These are phyloP conservation scores for Melampsora americana DNA, from an alignment of 1,284 basidiomycete species.

Conservation along the genomic window DNA sequence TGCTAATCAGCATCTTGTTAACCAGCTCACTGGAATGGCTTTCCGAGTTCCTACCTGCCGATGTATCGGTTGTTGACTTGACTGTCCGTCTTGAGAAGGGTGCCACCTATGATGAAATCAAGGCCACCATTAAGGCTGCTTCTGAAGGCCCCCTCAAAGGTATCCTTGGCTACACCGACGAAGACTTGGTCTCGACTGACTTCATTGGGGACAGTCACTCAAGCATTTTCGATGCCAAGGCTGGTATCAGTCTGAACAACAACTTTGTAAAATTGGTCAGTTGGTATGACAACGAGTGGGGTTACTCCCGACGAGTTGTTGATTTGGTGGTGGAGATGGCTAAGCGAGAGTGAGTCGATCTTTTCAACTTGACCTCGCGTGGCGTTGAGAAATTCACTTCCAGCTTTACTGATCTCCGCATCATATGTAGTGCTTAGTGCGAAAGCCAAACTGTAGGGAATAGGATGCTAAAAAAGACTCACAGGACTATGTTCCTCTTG, in stretches of 20 bases:
- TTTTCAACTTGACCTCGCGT: background rate
- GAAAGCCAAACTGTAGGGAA: constrained; percentile 18
- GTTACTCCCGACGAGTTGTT: constrained; percentile 90
- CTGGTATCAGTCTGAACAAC: constrained; percentile 86
- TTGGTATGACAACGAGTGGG: constrained; percentile 84
- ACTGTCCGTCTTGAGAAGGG: constrained; percentile 87
- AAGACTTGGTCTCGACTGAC: constrained; percentile 89
- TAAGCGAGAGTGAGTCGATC: constrained; percentile 52
- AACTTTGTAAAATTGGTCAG: constrained; percentile 94
- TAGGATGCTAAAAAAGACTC: too few species aligned
- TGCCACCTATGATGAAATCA: constrained; percentile 71
- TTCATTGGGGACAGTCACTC: constrained; percentile 76
- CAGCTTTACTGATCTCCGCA: constrained; percentile 15
- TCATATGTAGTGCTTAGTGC: constrained; percentile 40
- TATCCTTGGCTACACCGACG: constrained; percentile 92
- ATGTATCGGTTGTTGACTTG: constrained; percentile 98
- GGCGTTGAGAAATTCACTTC: background rate
- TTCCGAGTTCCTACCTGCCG: constrained; percentile 97
- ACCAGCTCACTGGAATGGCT: constrained; percentile 69
- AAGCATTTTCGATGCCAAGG: constrained; percentile 79
- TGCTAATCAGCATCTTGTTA: constrained; percentile 37
- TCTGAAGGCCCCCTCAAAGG: constrained; percentile 69
- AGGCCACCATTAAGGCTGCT: constrained; percentile 77
- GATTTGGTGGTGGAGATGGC: constrained; percentile 84
- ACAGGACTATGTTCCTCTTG: too few species aligned